These are phyloP conservation scores for Boletus sp. DNA, from an alignment of 768 basidiomycete species.

Conservation along the genomic window DNA sequence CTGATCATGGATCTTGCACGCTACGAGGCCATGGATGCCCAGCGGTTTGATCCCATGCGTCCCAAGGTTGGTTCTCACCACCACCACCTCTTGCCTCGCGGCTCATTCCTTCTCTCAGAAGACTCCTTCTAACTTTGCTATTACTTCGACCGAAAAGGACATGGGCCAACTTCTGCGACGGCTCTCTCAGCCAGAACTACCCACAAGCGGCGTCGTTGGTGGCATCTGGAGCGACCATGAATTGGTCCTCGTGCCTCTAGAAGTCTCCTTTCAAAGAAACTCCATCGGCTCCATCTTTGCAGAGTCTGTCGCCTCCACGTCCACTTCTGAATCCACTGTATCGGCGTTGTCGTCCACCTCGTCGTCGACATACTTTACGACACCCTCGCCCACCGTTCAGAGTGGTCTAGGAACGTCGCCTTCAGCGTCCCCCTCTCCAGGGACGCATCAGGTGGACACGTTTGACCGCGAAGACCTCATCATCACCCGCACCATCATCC, in stretches of 20 bases:
- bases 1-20: constrained; percentile 27
- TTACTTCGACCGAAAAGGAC: constrained; percentile 9
- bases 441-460: constrained; percentile 23
- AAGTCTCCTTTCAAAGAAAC: constrained; percentile 18
- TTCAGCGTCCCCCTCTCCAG: constrained; percentile 7
- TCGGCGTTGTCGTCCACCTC: constrained; percentile 9
- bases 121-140: constrained; percentile 8
- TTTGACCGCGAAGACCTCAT: constrained; percentile 31
- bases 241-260: constrained; percentile 32
- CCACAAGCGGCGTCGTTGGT: constrained; percentile 23
- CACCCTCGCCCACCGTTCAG: constrained; percentile 15
- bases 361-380: constrained; percentile 25
- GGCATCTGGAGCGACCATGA: constrained; percentile 36
- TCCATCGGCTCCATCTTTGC: constrained; percentile 19
- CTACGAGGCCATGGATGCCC: constrained; percentile 30
- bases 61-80: constrained; percentile 24
- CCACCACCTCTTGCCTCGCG: constrained; percentile 17
- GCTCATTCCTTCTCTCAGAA: constrained; percentile 26
- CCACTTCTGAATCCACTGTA: constrained; percentile 7
- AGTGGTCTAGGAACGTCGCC: constrained; percentile 1
- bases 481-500: constrained; percentile 39
- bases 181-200: constrained; percentile 16
- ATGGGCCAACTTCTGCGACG: constrained; percentile 33
- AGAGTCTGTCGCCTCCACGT: constrained; percentile 12
- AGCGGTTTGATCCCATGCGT: constrained; percentile 34